Evolutionary conservation across 73 alveolate species (phyloP).

Genomic region (Stentor coeruleus): DNA sequence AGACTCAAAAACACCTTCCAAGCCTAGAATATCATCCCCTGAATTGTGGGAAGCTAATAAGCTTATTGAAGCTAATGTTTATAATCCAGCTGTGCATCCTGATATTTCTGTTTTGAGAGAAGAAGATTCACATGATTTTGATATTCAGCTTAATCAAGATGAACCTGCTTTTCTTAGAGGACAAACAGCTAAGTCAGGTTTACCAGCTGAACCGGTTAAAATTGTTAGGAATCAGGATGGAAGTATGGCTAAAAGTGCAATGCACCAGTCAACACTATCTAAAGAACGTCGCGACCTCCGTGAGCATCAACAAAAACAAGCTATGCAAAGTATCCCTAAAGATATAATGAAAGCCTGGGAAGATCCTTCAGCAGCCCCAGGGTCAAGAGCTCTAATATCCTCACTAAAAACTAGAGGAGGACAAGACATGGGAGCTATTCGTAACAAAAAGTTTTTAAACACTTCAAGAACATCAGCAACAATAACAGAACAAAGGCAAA

Average conservation of each 20-base stretch:
- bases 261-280: slow-evolving; percentile 78
- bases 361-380: slow-evolving; percentile 51
- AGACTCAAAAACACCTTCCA: slow-evolving; percentile 64
- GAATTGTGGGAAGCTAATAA: slow-evolving; percentile 94
- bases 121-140: slow-evolving; percentile 75
- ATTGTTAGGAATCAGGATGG: slow-evolving; percentile 94
- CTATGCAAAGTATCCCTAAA: slow-evolving; percentile 66
- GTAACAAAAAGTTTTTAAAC: slow-evolving; percentile 32
- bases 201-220: slow-evolving; percentile 78
- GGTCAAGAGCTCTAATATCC: slow-evolving; percentile 38
- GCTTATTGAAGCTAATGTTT: slow-evolving; percentile 75
- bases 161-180: slow-evolving; percentile 96
- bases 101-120: slow-evolving; percentile 35
- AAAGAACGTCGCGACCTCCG: slow-evolving; percentile 92
- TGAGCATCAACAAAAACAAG: slow-evolving; percentile 66
- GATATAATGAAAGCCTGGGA: slow-evolving; percentile 62
- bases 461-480: slow-evolving; percentile 56
- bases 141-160: slow-evolving; percentile 92
- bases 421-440: slow-evolving; percentile 55
- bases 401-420: slow-evolving; percentile 48
- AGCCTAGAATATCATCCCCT: slow-evolving; percentile 78
- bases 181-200: slow-evolving; percentile 83
- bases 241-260: slow-evolving; percentile 79
- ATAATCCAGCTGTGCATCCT: slow-evolving; percentile 57
- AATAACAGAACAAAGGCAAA: slow-evolving; percentile 90